Conservation (phyloP, 2,329 filamentous ascomycete genomes). For the Ilyonectria robusta region DNA sequence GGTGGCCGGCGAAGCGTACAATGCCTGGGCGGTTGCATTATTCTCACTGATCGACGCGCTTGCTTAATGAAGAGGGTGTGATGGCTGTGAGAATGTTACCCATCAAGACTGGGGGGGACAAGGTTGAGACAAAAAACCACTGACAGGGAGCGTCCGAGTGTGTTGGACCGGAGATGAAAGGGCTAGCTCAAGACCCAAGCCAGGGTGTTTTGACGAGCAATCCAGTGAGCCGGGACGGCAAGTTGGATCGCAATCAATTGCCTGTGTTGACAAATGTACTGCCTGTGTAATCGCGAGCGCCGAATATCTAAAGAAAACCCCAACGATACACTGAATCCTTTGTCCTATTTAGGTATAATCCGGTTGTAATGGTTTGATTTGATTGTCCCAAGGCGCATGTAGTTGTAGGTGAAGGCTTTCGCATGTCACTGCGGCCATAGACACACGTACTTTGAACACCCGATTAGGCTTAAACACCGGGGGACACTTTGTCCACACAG, state of each 20-base stretch:
- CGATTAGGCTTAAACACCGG: too few species aligned
- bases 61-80: slow-evolving; percentile 19
- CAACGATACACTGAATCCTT: neutral
- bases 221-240: slow-evolving; percentile 20
- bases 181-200: slow-evolving; percentile 20
- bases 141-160: neutral
- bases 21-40: slow-evolving; percentile 15
- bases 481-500: too few species aligned
- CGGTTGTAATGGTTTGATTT: too few species aligned
- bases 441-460: too few species aligned
- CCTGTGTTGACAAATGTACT: neutral
- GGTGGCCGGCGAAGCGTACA: neutral
- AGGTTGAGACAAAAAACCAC: neutral
- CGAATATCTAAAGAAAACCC: neutral
- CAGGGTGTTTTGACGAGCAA: slow-evolving; percentile 16
- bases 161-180: slow-evolving; percentile 21
- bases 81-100: slow-evolving; percentile 9
- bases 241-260: slow-evolving; percentile 2
- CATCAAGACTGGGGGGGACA: slow-evolving; percentile 12
- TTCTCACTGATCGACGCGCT: slow-evolving; percentile 12
- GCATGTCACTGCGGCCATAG: too few species aligned
- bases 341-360: too few species aligned
- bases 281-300: neutral
- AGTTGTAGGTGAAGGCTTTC: too few species aligned
- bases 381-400: too few species aligned